Base-by-base conservation (phyloP, 2,329 filamentous ascomycete genomes). In the Colletotrichum shisoi region DNA sequence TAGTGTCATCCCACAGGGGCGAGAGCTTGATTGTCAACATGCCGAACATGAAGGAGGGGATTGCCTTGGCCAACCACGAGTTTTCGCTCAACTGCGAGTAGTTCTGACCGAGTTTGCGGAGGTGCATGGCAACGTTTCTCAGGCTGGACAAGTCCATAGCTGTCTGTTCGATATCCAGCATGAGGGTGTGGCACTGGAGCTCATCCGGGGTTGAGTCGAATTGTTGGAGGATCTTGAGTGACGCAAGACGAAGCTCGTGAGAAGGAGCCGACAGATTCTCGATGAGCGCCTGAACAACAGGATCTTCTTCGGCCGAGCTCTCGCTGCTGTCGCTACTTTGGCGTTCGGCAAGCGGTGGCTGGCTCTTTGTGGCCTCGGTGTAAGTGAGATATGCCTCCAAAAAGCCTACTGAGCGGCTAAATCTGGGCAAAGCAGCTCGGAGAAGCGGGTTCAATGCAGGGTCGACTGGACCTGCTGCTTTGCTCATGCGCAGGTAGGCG, bases 31-130 rank as follows among this genome's bases (percentile, higher is more conserved):
- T 88, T 0, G 94, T 95, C 67, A 98, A 84, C 78, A 97, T 85
- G 56, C 95, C 95, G 72, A 97, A 97, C 72, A 93, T 89, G 73
- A 94, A 98, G 0, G 87, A 84, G 0, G 94, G 91, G 37, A 98
- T 85, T 7, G 93, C 87, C 72, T 86, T 84, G 66, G 86, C 83
- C 70, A 96, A 79, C 87, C 90, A 91, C 1, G 85, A 85, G 44
- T 86, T 83, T 2, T 85, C 79, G 46, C 82, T 80, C 11, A 89
- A 75, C 27, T 85, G 81, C 6, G 84, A 79, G 74, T 95, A 96
- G 37, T 79, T 79, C 61, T 84, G 79, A 15, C 89, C 83, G 49
- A 97, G 83, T 73, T 92, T 93, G 53, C 94, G 90, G 61, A 97
- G 85, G 69, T 94, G 89, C 86, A 97, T 96, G 2, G 92, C 90